Percentiles rank a stretch among this genome's conserved stretches.
These are phyloP conservation scores for Murraya koenigii DNA, from an alignment of 345 rosid genomes.

Conservation along the genomic window DNA sequence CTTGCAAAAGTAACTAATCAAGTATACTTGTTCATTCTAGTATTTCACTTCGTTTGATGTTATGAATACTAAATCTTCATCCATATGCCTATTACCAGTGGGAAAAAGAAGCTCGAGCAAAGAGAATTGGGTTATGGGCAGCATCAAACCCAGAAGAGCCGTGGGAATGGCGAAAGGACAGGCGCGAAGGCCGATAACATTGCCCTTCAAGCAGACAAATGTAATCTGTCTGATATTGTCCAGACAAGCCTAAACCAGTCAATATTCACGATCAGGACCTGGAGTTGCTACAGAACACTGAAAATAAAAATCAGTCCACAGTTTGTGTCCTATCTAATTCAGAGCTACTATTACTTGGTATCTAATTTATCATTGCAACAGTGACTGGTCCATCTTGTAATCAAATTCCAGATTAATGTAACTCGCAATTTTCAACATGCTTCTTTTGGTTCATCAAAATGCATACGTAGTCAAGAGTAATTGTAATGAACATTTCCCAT, in stretches of 20 bases:
- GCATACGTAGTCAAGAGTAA: neutral
- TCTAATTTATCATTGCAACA: neutral
- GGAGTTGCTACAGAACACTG: neutral
- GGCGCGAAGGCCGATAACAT: conserved; percentile 37
- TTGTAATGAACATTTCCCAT: neutral
- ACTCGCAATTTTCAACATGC: neutral
- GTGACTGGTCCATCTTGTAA: neutral
- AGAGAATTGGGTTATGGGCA: conserved; percentile 77
- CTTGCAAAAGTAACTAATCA: conserved; percentile 47
- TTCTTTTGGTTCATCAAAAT: neutral
- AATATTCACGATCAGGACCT: neutral
- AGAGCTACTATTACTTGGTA: neutral
- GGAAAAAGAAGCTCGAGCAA: conserved; percentile 72
- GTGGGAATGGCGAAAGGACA: conserved; percentile 84
- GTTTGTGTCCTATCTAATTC: neutral
- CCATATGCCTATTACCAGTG: conserved; percentile 35
- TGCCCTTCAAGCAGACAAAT: neutral
- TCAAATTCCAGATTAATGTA: neutral
- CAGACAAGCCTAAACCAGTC: neutral
- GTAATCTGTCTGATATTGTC: neutral
- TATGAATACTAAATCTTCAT: neutral
- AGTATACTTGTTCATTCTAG: neutral
- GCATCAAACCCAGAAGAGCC: conserved; percentile 71
- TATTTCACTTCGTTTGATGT: neutral
- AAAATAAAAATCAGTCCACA: neutral